A percentile compares a stretch with the other conserved stretches of the same genome.
phyloP scores from a whole-genome alignment of 2,329 filamentous ascomycete species.

The Aureobasidium namibiae region DNA sequence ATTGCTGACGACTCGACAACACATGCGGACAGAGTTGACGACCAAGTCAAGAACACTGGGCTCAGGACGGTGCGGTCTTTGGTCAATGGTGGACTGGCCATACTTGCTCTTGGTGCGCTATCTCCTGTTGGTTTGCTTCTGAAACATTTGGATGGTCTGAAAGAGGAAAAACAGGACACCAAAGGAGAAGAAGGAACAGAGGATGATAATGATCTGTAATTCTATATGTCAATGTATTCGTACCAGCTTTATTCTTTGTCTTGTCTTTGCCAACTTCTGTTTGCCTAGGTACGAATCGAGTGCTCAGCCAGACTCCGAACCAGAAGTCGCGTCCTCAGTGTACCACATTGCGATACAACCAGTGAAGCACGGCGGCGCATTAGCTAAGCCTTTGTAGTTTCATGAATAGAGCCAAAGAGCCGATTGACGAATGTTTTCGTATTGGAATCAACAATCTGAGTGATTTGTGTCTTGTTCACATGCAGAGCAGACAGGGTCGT shows the following conservation, averaged over 20 bases:
- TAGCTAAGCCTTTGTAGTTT: too few species aligned
- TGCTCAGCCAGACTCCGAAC: too few species aligned
- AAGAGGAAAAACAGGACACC: neutral
- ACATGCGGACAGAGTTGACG: neutral
- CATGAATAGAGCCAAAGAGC: too few species aligned
- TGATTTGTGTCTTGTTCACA: neutral
- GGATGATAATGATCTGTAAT: neutral
- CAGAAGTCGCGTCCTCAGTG: too few species aligned
- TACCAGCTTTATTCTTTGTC: neutral
- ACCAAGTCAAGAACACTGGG: neutral
- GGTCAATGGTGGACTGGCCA: neutral
- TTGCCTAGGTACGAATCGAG: too few species aligned
- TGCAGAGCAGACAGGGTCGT: neutral
- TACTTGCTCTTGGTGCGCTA: neutral
- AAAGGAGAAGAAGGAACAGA: neutral
- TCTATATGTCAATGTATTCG: neutral
- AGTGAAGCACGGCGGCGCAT: too few species aligned
- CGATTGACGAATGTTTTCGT: too few species aligned
- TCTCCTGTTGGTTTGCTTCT: constrained; percentile 3
- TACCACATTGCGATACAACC: too few species aligned
- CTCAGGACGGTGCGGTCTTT: neutral
- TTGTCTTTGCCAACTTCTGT: neutral
- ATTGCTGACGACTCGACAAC: neutral
- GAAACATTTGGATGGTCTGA: neutral
- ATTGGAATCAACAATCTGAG: neutral